These are phyloP conservation scores for Paramarasmius palmivorus DNA, from an alignment of 1,284 basidiomycete genomes.

Conservation along the genomic window DNA sequence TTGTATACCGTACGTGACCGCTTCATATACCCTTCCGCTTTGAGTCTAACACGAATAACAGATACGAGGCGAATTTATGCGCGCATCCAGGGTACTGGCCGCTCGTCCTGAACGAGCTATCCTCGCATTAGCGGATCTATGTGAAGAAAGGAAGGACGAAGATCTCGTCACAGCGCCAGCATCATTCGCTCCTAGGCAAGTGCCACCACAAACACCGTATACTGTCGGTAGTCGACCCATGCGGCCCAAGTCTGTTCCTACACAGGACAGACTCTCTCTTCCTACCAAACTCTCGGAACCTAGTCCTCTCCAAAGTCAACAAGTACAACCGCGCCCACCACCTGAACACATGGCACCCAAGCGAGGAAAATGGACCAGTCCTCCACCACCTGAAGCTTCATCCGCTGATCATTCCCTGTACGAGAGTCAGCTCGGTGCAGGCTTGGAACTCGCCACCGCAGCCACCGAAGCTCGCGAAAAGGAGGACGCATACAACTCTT, in stretches of 20 bases:
- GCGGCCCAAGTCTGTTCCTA: constrained; percentile 46
- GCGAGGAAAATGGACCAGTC: constrained; percentile 77
- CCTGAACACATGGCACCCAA: constrained; percentile 79
- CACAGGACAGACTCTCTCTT: constrained; percentile 48
- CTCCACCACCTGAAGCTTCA: constrained; percentile 76
- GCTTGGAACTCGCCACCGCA: constrained; percentile 68
- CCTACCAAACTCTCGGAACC: constrained; percentile 48
- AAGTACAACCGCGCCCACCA: constrained; percentile 42
- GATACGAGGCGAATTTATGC: constrained; percentile 99
- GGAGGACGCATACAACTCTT: constrained; percentile 44
- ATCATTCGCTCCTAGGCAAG: constrained; percentile 51
- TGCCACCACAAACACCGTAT: constrained; percentile 70
- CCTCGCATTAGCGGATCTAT: constrained; percentile 79
- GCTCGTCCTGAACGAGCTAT: constrained; percentile 81
- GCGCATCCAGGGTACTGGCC: constrained; percentile 83
- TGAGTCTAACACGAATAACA: constrained; percentile 30
- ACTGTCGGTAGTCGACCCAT: constrained; percentile 62
- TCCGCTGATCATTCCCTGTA: constrained; percentile 64
- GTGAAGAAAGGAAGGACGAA: constrained; percentile 74
- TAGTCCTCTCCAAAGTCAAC: constrained; percentile 31
- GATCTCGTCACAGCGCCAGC: constrained; percentile 54
- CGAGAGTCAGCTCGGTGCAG: constrained; percentile 62
- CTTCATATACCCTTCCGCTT: not conserved
- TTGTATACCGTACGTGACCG: constrained; percentile 77
- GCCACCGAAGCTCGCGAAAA: constrained; percentile 54